Conservation (phyloP, 495 filamentous ascomycete species). For the Talaromyces stipitatus region DNA sequence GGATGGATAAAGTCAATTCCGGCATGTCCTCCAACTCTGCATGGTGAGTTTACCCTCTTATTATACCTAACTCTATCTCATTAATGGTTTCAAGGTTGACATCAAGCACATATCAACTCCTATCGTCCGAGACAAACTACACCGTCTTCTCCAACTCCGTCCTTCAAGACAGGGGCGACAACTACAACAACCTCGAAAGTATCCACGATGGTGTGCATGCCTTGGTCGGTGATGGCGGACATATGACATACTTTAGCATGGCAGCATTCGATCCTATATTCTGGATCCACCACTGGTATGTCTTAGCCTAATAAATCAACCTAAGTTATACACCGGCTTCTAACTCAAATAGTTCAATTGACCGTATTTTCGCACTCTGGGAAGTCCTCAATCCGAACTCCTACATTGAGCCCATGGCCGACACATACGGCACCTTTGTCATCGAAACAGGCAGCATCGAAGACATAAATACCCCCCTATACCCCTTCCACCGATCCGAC, state of each 20-base stretch:
- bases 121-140: conserved; percentile 7
- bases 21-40: conserved; percentile 9
- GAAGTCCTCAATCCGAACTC: conserved; percentile 25
- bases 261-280: conserved; percentile 39
- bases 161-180: conserved; percentile 6
- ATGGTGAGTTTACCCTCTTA: background rate
- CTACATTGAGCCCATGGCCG: conserved; percentile 16
- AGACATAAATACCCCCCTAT: conserved; percentile 9
- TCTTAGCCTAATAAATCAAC: background rate
- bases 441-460: conserved; percentile 10
- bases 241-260: conserved; percentile 31
- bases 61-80: too few species aligned
- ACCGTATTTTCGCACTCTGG: conserved; percentile 34
- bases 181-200: conserved; percentile 28
- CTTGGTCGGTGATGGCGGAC: conserved; percentile 29
- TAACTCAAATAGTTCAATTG: conserved; percentile 23
- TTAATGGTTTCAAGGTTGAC: conserved; percentile 1
- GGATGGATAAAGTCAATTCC: conserved; percentile 8
- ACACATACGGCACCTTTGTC: conserved; percentile 14
- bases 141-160: conserved; percentile 30
- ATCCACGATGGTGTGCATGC: conserved; percentile 36
- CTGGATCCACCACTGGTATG: conserved; percentile 28
- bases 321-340: background rate
- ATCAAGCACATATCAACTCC: conserved; percentile 10
- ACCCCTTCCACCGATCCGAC: conserved; percentile 25